A percentile compares a stretch with the other conserved stretches of the same genome.
These are phyloP conservation scores for Candida chilensis DNA, from an alignment of 805 yeast species.

Conservation along the genomic window DNA sequence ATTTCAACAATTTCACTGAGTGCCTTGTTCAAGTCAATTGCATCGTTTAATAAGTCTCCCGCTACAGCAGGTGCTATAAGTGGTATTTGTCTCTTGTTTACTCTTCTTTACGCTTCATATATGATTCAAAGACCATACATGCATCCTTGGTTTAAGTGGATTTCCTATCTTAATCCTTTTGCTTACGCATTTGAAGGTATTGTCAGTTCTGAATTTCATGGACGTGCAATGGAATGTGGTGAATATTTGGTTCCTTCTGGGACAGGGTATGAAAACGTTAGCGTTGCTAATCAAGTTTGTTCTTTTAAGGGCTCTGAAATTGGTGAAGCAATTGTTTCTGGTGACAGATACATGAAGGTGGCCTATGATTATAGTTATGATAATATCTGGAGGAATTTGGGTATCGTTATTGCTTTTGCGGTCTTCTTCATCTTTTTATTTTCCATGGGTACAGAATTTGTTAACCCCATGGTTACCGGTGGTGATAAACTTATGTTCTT, in stretches of 20 bases:
- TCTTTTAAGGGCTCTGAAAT: constrained; percentile 46
- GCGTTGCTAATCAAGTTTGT: constrained; percentile 38
- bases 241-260: constrained; percentile 58
- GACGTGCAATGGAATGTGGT: constrained; percentile 44
- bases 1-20: constrained; percentile 4
- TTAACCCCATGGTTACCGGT: constrained; percentile 2
- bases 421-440: constrained; percentile 24
- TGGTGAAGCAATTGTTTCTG: constrained; percentile 44
- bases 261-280: constrained; percentile 31
- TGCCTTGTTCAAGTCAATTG: constrained; percentile 1
- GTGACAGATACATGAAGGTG: constrained; percentile 43
- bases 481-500: not conserved
- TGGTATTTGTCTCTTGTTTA: constrained; percentile 2
- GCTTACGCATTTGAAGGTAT: constrained; percentile 54
- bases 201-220: constrained; percentile 57
- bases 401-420: constrained; percentile 48
- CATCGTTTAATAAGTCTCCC: constrained; percentile 3
- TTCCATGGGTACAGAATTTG: constrained; percentile 7
- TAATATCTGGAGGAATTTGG: constrained; percentile 79
- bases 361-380: constrained; percentile 41
- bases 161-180: constrained; percentile 46
- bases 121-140: constrained; percentile 22
- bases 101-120: constrained; percentile 9
- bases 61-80: constrained; percentile 2
- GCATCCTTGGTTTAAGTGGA: constrained; percentile 24